Evolutionary conservation across 2,329 filamentous ascomycete genomes (phyloP), one percentile per base, ranked within the genome.

Genomic region (Seiridium cupressi): DNA sequence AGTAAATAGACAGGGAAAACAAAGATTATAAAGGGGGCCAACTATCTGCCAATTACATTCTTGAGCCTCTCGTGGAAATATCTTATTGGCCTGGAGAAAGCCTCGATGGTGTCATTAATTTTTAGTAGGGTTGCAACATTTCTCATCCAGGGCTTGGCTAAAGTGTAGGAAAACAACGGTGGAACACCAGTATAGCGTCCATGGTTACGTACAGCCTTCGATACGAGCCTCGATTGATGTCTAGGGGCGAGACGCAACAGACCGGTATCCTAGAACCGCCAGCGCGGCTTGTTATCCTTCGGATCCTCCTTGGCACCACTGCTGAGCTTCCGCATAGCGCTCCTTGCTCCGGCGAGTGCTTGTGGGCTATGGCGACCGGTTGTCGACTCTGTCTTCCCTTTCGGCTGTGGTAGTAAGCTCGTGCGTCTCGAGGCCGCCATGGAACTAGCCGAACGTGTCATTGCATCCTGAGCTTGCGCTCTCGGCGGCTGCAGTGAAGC

Each of bases 381-480:
- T 18, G 74, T 68, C 34, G 70, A 70, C 5, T 72, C 69, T 26
- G 68, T 65, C 47, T 66, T 73, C 34, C 66, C 59, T 56, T 70
- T 79, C 0, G 80, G 76, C 59, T 81, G 76, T 18, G 85, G 84
- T 31, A 88, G 73, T 60, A 88, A 67, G 66, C 84, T 87, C 4
- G 73, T 77, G 36, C 85, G 80, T 61, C 84, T 60, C 74, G 77
- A 26, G 2, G 75, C 73, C 5, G 84, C 81, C 49, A 88, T 67
- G 3, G 86, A 88, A 69, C 84, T 88, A 48, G 80, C 81, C 9
- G 86, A 81, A 36, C 86, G 79, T 66, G 65, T 71, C 32, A 62
- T 63, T 66, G 62, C 69, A 11, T 70, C 68, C 8, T 64, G 62
- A 36, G 69, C 72, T 60, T 59, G 70, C 61, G 61, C 74, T 68